Base-by-base conservation (phyloP, 805 yeast genomes). In the Starmerella etchellsii region DNA sequence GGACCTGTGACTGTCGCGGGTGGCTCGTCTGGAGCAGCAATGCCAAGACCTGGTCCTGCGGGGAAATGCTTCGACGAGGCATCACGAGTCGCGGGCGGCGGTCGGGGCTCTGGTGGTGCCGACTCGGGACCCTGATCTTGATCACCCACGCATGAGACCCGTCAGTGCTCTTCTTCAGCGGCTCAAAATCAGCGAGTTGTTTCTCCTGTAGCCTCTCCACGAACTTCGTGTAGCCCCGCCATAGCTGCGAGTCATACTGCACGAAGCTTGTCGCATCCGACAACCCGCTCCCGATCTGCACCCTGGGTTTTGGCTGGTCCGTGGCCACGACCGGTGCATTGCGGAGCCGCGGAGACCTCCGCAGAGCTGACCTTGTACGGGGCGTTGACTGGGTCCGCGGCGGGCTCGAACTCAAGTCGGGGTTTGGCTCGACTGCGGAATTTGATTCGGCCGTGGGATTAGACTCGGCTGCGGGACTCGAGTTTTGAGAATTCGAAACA, bases 191-290 rank as follows among this genome's bases (percentile, higher is more conserved):
- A 13, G 49, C 47, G 16, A 40, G 32, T 2, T 23, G 3, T 3
- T 36, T 33, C 5, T 37, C 26, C 14, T 20, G 15, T 13, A 42
- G 28, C 8, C 42, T 42, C 8, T 20, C 28, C 20, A 46, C 40
- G 21, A 46, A 46, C 14, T 31, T 34, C 16, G 20, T 16, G 31
- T 46, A 46, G 18, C 39, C 40, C 22, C 24, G 26, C 49, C 49
- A 46, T 8, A 46, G 31, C 38, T 44, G 40, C 3, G 44, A 39
- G 24, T 46, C 49, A 23, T 42, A 43, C 31, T 46, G 41, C 3
- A 46, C 49, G 27, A 31, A 37, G 9, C 32, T 19, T 23, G 10
- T 10, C 10, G 7, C 10, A 10, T 23, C 25, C 10, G 7, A 10
- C 7, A 23, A 7, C n/a, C n/a, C n/a, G 25, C 25, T 23, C 10